Evolutionary conservation across 2,329 filamentous ascomycete genomes (phyloP), one percentile per base, ranked within the genome.

Genomic region (Cytospora schulzeri): DNA sequence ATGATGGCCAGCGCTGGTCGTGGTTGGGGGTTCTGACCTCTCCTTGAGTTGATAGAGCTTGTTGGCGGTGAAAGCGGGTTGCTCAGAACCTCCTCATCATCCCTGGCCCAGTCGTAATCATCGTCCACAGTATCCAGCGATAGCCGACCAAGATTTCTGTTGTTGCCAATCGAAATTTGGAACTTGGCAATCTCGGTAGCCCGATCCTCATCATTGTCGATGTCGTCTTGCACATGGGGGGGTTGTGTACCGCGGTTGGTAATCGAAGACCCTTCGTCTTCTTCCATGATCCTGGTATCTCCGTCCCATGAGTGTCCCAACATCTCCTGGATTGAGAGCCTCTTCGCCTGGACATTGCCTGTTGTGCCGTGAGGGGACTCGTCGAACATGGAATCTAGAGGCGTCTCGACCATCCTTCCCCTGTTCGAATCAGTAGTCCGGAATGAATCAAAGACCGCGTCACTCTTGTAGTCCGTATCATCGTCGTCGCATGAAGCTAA

Each of bases 311-410:
- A 78, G 17, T 78, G 78, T 9, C 82, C 84, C 22, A 87, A 72
- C 22, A 87, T 86, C 68, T 86, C 85, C 56, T 87, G 85, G 45
- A 87, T 85, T 0, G 85, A 86, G 14, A 85, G 72, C 29, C 85
- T 79, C 70, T 85, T 86, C 3, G 80, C 77, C 71, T 81, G 86
- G 69, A 69, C 72, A 68, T 83, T 83, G 61, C 81, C 79, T 22
- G 82, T 81, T 1, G 84, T 83, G 72, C 83, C 85, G 9, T 86
- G 85, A 41, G 88, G 89, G 17, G 90, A 91, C 70, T 93, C 91
- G 76, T 93, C 90, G 75, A 93, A 93, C 80, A 93, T 91, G 28
- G 87, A 91, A 72, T 93, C 90, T 57, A 93, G 79, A 19, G 90
- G 89, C 31, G 89, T 90, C 72, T 91, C 87, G 55, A 87, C 83